Conservation (phyloP, 352 stramenopile species). For the Phytophthora cryptogea region DNA sequence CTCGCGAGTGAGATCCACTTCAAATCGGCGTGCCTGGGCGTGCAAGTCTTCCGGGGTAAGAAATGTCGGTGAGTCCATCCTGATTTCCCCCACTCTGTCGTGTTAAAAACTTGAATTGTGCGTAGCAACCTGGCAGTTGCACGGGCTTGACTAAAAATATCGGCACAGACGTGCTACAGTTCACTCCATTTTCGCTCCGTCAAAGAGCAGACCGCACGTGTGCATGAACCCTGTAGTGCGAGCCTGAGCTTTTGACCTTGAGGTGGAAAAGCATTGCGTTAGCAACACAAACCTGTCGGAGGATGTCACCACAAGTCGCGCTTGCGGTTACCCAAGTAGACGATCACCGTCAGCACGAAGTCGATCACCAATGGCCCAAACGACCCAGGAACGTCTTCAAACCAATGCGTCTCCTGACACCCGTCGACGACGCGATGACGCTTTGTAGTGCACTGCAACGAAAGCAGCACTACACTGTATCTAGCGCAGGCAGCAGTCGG, state of each 20-base stretch:
- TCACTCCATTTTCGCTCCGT: no score
- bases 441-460: conserved; percentile 39
- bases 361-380: neutral
- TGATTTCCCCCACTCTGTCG: no score
- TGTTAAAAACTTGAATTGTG: no score
- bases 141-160: no score
- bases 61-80: neutral
- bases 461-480: conserved; percentile 36
- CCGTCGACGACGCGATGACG: conserved; percentile 49
- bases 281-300: conserved; percentile 7
- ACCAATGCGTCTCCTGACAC: conserved; percentile 35
- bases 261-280: neutral
- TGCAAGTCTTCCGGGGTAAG: conserved; percentile 58
- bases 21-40: conserved; percentile 39
- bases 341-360: conserved; percentile 36
- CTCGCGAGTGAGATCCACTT: conserved; percentile 51
- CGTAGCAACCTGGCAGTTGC: no score
- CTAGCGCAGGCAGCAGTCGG: conserved; percentile 13
- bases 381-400: neutral
- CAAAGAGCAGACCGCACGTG: conserved; percentile 63
- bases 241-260: conserved; percentile 26
- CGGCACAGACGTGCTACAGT: no score
- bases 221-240: conserved; percentile 56
- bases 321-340: conserved; percentile 50
- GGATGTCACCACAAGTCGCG: conserved; percentile 7